Percentiles rank a stretch among this genome's conserved stretches.
phyloP scores from a whole-genome alignment of 2,329 filamentous ascomycete genomes.

The Endothia cerciana region DNA sequence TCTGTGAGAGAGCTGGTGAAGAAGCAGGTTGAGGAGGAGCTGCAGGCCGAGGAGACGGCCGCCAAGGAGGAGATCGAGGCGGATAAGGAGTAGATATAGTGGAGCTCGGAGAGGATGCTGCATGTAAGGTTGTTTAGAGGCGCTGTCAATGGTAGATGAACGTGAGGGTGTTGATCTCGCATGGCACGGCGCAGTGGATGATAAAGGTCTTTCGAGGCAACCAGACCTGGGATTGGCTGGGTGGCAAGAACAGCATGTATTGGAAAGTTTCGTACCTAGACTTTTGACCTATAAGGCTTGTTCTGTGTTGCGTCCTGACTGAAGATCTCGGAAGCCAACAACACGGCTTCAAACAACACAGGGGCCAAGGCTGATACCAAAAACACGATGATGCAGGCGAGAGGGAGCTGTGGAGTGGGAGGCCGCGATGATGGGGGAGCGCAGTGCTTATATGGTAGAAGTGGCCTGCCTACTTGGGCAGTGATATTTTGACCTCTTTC shows the following conservation, averaged over 20 bases:
- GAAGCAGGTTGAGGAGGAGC: constrained; percentile 70
- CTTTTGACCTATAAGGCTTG: background rate
- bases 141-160: background rate
- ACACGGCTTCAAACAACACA: no score
- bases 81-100: constrained; percentile 13
- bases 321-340: background rate
- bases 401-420: no score
- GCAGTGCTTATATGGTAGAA: no score
- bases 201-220: background rate
- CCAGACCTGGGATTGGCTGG: no score
- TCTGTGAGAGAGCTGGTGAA: constrained; percentile 76
- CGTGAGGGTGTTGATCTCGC: background rate
- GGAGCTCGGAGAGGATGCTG: background rate
- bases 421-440: no score
- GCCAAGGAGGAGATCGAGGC: constrained; percentile 23
- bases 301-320: background rate
- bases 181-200: constrained; percentile 6
- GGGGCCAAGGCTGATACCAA: no score
- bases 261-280: background rate
- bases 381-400: no score
- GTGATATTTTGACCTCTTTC: no score
- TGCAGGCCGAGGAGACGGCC: constrained; percentile 41
- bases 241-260: background rate
- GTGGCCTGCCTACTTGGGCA: no score
- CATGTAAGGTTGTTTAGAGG: background rate